phyloP scores from a whole-genome alignment of 2,329 filamentous ascomycete species.

The Geosmithia morbida region DNA sequence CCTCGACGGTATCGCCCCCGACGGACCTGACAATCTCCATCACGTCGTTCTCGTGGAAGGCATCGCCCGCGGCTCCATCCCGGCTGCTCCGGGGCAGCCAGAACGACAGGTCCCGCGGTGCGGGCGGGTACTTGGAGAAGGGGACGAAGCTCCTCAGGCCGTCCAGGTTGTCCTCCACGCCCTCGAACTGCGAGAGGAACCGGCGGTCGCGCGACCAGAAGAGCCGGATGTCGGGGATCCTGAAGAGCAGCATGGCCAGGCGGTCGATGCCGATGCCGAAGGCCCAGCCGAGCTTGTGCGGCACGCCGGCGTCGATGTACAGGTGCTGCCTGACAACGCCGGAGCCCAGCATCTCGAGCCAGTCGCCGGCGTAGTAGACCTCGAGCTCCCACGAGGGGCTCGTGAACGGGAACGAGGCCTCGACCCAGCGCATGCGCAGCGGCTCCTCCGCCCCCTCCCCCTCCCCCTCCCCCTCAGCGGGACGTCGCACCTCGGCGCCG shows the following conservation, averaged over 20 bases:
- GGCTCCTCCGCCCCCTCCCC: slow-evolving; percentile 48
- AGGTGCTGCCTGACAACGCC: slow-evolving; percentile 79
- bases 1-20: slow-evolving; percentile 73
- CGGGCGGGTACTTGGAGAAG: slow-evolving; percentile 84
- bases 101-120: slow-evolving; percentile 87
- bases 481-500: too few relatives aligned
- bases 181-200: slow-evolving; percentile 75
- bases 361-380: slow-evolving; percentile 85
- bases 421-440: slow-evolving; percentile 80
- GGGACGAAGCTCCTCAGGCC: slow-evolving; percentile 54
- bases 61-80: background rate
- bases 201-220: slow-evolving; percentile 85
- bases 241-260: slow-evolving; percentile 94
- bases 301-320: slow-evolving; percentile 61
- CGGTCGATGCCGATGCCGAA: slow-evolving; percentile 90
- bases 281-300: slow-evolving; percentile 75
- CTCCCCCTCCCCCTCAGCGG: slow-evolving; percentile 26
- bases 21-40: slow-evolving; percentile 88
- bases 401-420: slow-evolving; percentile 96
- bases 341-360: slow-evolving; percentile 92
- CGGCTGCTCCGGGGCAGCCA: slow-evolving; percentile 46
- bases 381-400: slow-evolving; percentile 93
- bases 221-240: slow-evolving; percentile 87
- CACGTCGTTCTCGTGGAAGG: slow-evolving; percentile 86
- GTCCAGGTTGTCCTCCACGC: slow-evolving; percentile 35